Evolutionary conservation across 2,329 filamentous ascomycete species (phyloP).

Genomic region (Arthrobotrys musiformis): DNA sequence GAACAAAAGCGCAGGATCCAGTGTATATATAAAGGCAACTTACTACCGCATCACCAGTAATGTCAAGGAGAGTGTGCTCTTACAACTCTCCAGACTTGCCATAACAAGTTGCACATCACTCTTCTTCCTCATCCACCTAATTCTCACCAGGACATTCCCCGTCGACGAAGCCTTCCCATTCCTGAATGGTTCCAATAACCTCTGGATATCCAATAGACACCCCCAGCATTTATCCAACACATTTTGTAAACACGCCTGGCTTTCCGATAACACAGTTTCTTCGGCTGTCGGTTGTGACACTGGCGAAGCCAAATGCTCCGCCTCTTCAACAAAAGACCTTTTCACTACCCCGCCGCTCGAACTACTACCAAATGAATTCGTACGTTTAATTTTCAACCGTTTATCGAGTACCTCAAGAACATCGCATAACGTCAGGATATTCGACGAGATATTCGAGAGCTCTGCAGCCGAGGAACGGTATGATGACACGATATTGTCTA

Average conservation of each 20-base stretch:
- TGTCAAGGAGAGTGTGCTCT: constrained; percentile 49
- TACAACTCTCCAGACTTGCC: constrained; percentile 49
- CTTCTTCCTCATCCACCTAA: constrained; percentile 55
- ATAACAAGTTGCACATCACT: constrained; percentile 33
- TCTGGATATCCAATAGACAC: constrained; percentile 47
- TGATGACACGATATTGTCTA: constrained; percentile 43
- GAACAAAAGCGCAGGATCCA: not conserved
- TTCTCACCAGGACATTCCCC: constrained; percentile 13
- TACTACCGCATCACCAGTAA: constrained; percentile 53
- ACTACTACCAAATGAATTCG: constrained; percentile 15
- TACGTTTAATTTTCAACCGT: constrained; percentile 28
- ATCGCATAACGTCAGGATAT: constrained; percentile 41
- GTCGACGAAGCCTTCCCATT: not conserved
- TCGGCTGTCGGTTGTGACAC: constrained; percentile 7
- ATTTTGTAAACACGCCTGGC: constrained; percentile 50
- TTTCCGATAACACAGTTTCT: constrained; percentile 43
- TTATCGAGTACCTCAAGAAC: constrained; percentile 41
- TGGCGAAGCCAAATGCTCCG: not conserved
- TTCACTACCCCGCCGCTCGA: not conserved
- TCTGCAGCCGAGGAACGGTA: constrained; percentile 43
- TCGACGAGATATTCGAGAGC: constrained; percentile 29
- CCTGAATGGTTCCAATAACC: constrained; percentile 44
- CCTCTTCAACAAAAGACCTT: not conserved
- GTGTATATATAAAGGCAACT: not conserved
- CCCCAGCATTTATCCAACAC: constrained; percentile 53